phyloP scores from a whole-genome alignment of 192 early-diverging fungal species.

The Umbelopsis isabellina region DNA sequence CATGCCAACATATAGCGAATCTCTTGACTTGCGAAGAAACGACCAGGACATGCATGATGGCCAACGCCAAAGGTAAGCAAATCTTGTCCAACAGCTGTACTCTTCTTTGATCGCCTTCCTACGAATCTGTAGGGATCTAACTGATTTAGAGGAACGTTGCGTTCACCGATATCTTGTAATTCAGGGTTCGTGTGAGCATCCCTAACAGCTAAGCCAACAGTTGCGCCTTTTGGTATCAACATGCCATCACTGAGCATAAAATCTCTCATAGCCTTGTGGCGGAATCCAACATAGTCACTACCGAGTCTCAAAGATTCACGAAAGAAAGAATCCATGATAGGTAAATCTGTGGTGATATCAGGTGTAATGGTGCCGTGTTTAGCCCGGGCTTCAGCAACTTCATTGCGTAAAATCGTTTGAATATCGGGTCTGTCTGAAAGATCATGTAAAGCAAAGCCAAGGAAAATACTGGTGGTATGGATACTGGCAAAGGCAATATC shows the following conservation, averaged over 20 bases:
- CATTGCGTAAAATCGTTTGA: slow-evolving; percentile 15
- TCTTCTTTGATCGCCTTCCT: slow-evolving; percentile 10
- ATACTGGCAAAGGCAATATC: slow-evolving; percentile 34
- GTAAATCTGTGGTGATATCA: slow-evolving; percentile 1
- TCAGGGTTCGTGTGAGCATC: slow-evolving; percentile 2
- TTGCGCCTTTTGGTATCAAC: slow-evolving; percentile 21
- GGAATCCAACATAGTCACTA: slow-evolving; percentile 26
- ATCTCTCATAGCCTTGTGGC: slow-evolving; percentile 24
- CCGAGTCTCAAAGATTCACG: slow-evolving; percentile 21
- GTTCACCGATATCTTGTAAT: background rate
- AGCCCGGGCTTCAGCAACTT: background rate
- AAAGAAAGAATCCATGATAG: slow-evolving; percentile 31
- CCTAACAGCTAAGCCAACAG: slow-evolving; percentile 9
- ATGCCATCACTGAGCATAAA: background rate
- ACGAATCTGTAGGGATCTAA: slow-evolving; percentile 31
- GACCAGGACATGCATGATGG: slow-evolving; percentile 38
- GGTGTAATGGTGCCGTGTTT: background rate
- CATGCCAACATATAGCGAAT: slow-evolving; percentile 26
- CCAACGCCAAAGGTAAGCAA: slow-evolving; percentile 36
- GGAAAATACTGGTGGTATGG: slow-evolving; percentile 29
- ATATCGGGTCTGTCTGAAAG: slow-evolving; percentile 28
- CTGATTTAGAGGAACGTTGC: background rate
- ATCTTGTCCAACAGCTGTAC: slow-evolving; percentile 8
- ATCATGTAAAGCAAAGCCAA: slow-evolving; percentile 25
- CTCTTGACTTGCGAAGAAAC: slow-evolving; percentile 34